Percentiles rank a stretch among this genome's conserved stretches.
Evolutionary conservation across 2,329 filamentous ascomycete species (phyloP).

Genomic region (Alternaria triticina): DNA sequence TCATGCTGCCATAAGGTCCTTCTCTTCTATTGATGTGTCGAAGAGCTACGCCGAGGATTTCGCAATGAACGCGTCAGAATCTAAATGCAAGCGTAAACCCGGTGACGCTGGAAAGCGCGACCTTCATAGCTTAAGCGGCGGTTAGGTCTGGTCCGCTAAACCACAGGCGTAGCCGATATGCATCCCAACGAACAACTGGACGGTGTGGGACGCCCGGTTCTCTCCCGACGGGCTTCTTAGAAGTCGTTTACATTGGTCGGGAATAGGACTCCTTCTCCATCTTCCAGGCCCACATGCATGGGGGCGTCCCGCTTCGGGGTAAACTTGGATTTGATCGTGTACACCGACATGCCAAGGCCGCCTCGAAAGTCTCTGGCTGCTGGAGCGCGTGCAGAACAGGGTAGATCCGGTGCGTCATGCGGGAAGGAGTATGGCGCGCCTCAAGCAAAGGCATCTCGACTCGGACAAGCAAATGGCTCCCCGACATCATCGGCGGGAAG

Average conservation of each 20-base stretch:
- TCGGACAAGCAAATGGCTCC: slow-evolving; percentile 7
- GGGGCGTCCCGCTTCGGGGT: background rate
- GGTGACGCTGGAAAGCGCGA: slow-evolving; percentile 13
- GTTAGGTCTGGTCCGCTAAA: slow-evolving; percentile 13
- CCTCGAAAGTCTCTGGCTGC: background rate
- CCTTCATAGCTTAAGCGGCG: slow-evolving; percentile 11
- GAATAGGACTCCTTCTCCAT: slow-evolving; percentile 15
- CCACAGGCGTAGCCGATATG: slow-evolving; percentile 8
- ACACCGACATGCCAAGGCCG: slow-evolving; percentile 4
- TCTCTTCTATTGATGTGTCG: background rate
- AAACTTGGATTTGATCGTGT: background rate
- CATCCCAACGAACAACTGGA: slow-evolving; percentile 13
- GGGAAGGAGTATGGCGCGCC: background rate
- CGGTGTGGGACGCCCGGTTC: slow-evolving; percentile 5
- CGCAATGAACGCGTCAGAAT: slow-evolving; percentile 2
- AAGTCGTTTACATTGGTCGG: slow-evolving; percentile 16
- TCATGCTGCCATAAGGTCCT: slow-evolving; percentile 36
- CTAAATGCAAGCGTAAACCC: background rate
- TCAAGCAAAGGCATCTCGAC: background rate
- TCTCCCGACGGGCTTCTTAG: slow-evolving; percentile 6
- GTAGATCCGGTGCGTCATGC: slow-evolving; percentile 7
- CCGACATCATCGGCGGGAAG: background rate
- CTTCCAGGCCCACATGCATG: background rate
- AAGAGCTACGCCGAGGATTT: background rate
- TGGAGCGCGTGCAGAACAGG: background rate